Base-by-base conservation (phyloP, 1,284 basidiomycete genomes). In the Tilletia setariae region DNA sequence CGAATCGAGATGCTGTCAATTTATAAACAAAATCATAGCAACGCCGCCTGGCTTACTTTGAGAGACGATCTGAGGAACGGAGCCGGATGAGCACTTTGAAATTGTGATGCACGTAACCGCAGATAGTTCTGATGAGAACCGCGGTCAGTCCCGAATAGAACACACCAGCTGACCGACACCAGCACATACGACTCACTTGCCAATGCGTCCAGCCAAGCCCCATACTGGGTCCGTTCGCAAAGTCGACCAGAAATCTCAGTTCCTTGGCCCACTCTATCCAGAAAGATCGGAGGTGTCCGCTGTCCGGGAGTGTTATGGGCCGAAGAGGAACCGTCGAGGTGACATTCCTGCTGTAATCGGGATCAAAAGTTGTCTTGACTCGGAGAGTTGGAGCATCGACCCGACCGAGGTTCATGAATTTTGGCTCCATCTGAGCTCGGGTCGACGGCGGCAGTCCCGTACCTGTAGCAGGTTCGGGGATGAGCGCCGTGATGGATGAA, bases 301-400 rank as follows among this genome's bases (percentile, higher is more conserved):
- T 84, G 1, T 85, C 73, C 0, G 88, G 88, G 0, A 90, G 77
- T 2, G 85, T 81, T 19, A 91, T 84, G 2, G 88, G 83, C 16
- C 89, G 87, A 7, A 91, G 87, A 0, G 92, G 92, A 79, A 91
- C 89, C 70, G 87, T 88, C 46, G 89, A 89, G 30, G 89, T 88
- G 0, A 94, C 85, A 62, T 87, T 86, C 6, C 91, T 87, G 1
- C 87, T 86, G 63, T 92, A 87, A 49, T 87, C 85, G 2, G 90
- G 87, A 78, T 91, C 91, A 68, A 93, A 90, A 0, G 87, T 87
- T 0, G 85, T 83, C 30, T 79, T 81, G 0, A 87, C 88, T 0
- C 85, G 84, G 1, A 89, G 89, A 21, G 84, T 82, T 1, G 84
- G 77, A 0, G 71, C 66, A 13, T n/a, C 70, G 70, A 63, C 71